phyloP scores from a whole-genome alignment of 1,139 yeast species.

The Zygosaccharomyces pseudobailii region DNA sequence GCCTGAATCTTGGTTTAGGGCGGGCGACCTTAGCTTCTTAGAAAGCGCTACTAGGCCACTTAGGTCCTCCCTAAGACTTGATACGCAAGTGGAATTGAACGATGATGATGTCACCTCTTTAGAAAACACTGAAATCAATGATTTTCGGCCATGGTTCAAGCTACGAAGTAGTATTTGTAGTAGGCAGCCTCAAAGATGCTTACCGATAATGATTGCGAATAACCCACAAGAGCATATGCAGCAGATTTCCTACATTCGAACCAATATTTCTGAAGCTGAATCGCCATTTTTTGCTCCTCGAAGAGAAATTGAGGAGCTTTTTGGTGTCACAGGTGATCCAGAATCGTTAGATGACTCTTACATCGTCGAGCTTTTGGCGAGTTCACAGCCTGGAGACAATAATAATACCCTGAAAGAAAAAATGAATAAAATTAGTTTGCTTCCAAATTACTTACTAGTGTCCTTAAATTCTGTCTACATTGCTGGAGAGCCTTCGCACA shows the following conservation, averaged over 20 bases:
- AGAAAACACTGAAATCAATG: background rate
- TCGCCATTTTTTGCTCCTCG: constrained; percentile 6
- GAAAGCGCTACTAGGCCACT: constrained; percentile 2
- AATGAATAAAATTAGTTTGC: background rate
- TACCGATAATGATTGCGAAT: constrained; percentile 1
- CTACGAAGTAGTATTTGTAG: background rate
- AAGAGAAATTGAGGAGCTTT: constrained; percentile 7
- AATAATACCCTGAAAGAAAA: background rate
- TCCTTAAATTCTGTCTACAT: constrained; percentile 7
- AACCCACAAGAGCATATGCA: background rate
- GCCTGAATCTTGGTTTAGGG: constrained; percentile 8
- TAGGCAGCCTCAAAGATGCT: constrained; percentile 7
- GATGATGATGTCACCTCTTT: background rate
- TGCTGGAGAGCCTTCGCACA: constrained; percentile 9
- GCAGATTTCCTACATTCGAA: background rate
- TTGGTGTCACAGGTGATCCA: constrained; percentile 11
- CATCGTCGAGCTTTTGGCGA: constrained; percentile 9
- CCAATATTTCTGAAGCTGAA: background rate
- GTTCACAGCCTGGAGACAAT: background rate
- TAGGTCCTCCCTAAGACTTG: background rate
- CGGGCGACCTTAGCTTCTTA: constrained; percentile 7
- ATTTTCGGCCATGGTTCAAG: background rate
- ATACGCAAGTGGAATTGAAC: background rate
- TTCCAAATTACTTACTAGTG: constrained; percentile 4
- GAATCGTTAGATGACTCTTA: constrained; percentile 14